Evolutionary conservation across 495 filamentous ascomycete genomes (phyloP).

Genomic region (Aspergillus bridgeri): DNA sequence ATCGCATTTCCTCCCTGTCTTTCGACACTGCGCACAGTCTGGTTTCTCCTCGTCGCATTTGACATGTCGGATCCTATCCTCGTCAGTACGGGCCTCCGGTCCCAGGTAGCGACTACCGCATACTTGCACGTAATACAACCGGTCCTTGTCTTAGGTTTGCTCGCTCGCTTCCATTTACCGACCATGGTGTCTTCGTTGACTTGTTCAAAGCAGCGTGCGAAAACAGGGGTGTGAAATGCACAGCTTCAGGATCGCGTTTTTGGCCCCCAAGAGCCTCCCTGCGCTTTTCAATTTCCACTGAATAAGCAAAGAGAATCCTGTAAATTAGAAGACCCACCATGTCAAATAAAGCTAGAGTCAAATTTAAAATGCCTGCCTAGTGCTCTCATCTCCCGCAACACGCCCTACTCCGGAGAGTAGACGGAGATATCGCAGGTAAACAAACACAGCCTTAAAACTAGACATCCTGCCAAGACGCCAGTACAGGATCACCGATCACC

Average conservation of each 20-base stretch:
- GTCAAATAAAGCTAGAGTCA: too few species aligned
- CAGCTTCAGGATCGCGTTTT: neutral
- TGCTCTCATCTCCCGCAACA: too few species aligned
- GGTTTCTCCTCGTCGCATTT: constrained; percentile 57
- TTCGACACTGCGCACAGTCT: constrained; percentile 35
- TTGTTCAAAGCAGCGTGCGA: neutral
- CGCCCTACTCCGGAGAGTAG: too few species aligned
- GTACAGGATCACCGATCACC: neutral
- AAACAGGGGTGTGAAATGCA: neutral
- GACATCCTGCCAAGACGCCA: too few species aligned
- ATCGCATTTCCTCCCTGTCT: constrained; percentile 45
- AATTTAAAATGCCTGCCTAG: too few species aligned
- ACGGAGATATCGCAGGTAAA: too few species aligned
- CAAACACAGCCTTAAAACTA: too few species aligned
- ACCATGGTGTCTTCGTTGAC: neutral
- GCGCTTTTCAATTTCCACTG: too few species aligned
- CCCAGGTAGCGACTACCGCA: neutral
- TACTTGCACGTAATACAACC: neutral
- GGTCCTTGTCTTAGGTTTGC: neutral
- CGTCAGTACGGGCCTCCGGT: neutral
- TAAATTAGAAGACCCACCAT: too few species aligned
- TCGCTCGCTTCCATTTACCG: neutral
- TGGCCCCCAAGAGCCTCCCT: neutral
- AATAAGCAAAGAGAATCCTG: too few species aligned
- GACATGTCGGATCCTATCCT: constrained; percentile 42